Evolutionary conservation across 768 basidiomycete species (phyloP).

Genomic region (Suillus tomentosus): DNA sequence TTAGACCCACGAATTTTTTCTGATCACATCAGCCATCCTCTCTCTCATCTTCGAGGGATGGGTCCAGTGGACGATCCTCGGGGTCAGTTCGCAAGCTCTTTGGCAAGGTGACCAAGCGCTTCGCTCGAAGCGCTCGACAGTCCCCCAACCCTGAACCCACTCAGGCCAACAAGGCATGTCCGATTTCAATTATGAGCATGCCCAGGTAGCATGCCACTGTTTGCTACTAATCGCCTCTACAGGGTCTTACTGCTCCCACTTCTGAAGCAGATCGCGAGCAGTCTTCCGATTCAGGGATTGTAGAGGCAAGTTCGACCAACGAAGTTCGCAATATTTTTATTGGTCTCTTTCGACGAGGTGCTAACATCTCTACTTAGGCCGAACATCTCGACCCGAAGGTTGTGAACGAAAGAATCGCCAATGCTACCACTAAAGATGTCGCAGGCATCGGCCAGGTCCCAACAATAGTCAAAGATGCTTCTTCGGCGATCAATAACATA

Average conservation of each 20-base stretch:
- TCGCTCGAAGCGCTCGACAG: not conserved
- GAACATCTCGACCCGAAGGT: not conserved
- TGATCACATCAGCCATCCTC: not conserved
- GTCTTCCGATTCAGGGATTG: too few species aligned
- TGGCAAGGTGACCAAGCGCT: not conserved
- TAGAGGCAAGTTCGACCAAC: too few species aligned
- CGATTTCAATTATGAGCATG: not conserved
- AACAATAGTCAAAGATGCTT: not conserved
- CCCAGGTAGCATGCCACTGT: not conserved
- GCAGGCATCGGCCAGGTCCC: not conserved
- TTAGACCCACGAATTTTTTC: too few species aligned
- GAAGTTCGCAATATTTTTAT: too few species aligned
- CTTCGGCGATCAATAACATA: not conserved
- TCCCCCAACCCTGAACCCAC: not conserved
- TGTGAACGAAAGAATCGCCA: not conserved
- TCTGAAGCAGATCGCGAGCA: too few species aligned
- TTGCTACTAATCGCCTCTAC: not conserved
- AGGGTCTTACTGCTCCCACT: not conserved
- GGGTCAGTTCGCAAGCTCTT: not conserved
- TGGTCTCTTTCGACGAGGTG: too few species aligned
- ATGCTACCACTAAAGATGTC: not conserved
- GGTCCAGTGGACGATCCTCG: not conserved
- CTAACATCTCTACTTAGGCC: not conserved
- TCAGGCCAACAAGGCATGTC: not conserved
- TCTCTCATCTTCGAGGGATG: not conserved